Evolutionary conservation across 805 yeast genomes (phyloP).

Genomic region (Nakazawaea ambrosiae): DNA sequence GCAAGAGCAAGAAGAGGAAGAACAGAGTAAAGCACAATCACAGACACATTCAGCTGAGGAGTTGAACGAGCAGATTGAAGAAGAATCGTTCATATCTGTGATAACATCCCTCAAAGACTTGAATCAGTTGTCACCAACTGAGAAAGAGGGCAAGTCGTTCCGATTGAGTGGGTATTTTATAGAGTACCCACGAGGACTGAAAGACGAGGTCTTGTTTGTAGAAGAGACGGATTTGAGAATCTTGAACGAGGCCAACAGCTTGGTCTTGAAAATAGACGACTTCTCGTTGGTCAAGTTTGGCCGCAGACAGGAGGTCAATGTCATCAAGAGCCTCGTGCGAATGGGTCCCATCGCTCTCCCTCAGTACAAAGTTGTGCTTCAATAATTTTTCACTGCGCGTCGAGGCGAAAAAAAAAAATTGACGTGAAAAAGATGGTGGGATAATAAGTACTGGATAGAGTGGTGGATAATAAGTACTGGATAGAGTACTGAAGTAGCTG

Average conservation of each 20-base stretch:
- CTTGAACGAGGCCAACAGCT: not conserved
- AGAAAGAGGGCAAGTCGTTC: slow-evolving; percentile 1
- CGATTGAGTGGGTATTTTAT: slow-evolving; percentile 6
- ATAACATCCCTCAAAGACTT: slow-evolving; percentile 1
- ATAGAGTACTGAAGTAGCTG: no score
- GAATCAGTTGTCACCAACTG: not conserved
- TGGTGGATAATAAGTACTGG: no score
- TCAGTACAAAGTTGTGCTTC: no score
- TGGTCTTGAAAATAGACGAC: not conserved
- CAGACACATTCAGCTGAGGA: no score
- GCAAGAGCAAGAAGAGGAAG: slow-evolving; percentile 1
- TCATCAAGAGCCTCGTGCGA: not conserved
- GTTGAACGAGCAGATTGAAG: not conserved
- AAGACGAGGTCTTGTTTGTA: slow-evolving; percentile 6
- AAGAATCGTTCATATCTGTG: slow-evolving; percentile 5
- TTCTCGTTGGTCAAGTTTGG: not conserved
- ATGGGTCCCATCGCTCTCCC: no score
- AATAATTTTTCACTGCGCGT: no score
- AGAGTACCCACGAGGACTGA: slow-evolving; percentile 1
- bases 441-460: no score
- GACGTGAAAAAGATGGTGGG: no score
- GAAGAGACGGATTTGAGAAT: slow-evolving; percentile 1
- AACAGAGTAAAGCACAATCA: not conserved
- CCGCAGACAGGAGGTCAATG: slow-evolving; percentile 2
- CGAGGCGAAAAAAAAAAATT: no score